Base-by-base conservation (phyloP, 176 grass and related monocot genomes). In the Tillandsia fasciculata region DNA sequence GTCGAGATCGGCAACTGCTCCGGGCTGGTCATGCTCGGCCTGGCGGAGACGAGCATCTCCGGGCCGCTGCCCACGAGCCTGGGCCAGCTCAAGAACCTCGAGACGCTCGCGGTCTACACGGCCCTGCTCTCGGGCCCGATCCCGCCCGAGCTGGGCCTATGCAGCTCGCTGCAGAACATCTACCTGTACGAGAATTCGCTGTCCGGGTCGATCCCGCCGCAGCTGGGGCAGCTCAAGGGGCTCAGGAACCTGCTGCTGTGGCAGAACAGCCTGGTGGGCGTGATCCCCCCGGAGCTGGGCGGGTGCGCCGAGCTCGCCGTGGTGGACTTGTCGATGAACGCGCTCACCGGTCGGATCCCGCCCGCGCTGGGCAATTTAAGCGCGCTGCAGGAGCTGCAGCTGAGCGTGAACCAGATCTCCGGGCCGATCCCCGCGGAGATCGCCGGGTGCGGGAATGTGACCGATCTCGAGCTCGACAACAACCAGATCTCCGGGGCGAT, bases 381-480 rank as follows among this genome's bases (percentile, higher is more conserved):
- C 42, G 71, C 87, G 52, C 77, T 96, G 56, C 64, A 83, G 78
- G 78, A 90, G 80, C 76, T 96, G 5, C 87, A 90, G 72, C 85
- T 87, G 20, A 96, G 87, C 54, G 85, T 72, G 11, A 96, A 96
- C 85, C 86, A 71, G 53, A 69, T 96, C 63, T 90, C 91, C 10
- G 87, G 91, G 51, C 29, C 80, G 0, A 77, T 96, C 8, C 91
- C 87, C 0, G 63, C 57, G 14, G 85, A 91, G 77, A 83, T 96
- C 20, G 65, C 87, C 70, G 67, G 59, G 28, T 91, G 87, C 80
- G 24, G 71, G 51, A 91, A 96, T 69, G 82, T 96, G 61, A 91
- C 87, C 66, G 87, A 91, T 75, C 83, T 96, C 33, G 87, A 96
- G 79, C 87, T 96, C 48, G 87, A 87, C 73, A 88, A 90, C 84